These are phyloP conservation scores for Plasmodium chabaudi DNA, from an alignment of 169 alveolate genomes.

Conservation along the genomic window DNA sequence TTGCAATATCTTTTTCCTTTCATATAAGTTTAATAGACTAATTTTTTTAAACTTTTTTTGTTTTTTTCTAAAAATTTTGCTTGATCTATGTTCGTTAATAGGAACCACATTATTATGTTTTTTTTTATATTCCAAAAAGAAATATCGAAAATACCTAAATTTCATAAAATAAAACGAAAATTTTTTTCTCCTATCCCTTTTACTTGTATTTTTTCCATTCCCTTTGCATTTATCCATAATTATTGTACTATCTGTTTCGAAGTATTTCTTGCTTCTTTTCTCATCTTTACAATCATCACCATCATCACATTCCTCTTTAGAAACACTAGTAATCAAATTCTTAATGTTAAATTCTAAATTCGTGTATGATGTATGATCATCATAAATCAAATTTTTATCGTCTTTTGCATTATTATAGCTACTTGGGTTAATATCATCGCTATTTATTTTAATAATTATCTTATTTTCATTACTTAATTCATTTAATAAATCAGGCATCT, in stretches of 20 bases:
- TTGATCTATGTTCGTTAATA: constrained; percentile 14
- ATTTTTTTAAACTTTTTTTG: constrained; percentile 41
- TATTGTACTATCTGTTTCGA: background rate
- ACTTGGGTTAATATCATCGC: background rate
- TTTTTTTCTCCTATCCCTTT: constrained; percentile 16
- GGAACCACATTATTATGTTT: background rate
- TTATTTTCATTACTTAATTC: constrained; percentile 7
- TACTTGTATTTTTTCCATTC: constrained; percentile 1
- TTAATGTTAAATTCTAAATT: constrained; percentile 14
- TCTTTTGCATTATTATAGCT: background rate
- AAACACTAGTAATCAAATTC: constrained; percentile 17
- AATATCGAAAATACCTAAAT: constrained; percentile 15
- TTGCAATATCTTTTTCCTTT: constrained; percentile 8
- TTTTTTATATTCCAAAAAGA: constrained; percentile 20
- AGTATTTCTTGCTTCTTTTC: background rate
- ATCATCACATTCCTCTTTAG: constrained; percentile 16
- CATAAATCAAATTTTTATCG: background rate
- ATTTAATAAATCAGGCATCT: too few species aligned
- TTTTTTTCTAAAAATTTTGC: constrained; percentile 12
- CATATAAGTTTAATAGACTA: constrained; percentile 23
- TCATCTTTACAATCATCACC: background rate
- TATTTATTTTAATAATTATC: background rate
- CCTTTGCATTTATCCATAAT: background rate
- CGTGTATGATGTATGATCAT: background rate
- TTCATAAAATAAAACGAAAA: constrained; percentile 38